Evolutionary conservation across 371 early-diverging fungal genomes (phyloP).

Genomic region (Mortierella sp.): DNA sequence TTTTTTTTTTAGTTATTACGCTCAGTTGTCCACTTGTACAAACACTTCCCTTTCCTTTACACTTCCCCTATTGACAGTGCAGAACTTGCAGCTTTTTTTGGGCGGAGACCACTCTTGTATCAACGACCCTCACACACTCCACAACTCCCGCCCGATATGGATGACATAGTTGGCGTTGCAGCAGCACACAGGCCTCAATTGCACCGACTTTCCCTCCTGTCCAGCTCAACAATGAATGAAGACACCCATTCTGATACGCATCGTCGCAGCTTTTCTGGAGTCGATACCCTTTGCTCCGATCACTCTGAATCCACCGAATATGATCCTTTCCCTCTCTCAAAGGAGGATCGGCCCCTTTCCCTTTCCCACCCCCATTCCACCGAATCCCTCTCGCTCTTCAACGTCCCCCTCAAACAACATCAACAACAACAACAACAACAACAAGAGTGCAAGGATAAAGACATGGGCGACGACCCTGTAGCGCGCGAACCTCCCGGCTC

Average conservation of each 20-base stretch:
- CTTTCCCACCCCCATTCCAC: not conserved
- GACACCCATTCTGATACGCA: slow-evolving; percentile 33
- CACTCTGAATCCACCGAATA: slow-evolving; percentile 15
- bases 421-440: not conserved
- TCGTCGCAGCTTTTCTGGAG: slow-evolving; percentile 27
- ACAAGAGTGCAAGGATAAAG: not conserved
- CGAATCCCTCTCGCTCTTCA: not conserved
- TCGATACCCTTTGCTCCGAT: slow-evolving; percentile 30
- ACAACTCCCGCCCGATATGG: not conserved
- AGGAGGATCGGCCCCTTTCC: too few species aligned
- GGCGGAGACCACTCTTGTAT: not conserved
- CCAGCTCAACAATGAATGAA: slow-evolving; percentile 42
- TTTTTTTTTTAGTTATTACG: not conserved
- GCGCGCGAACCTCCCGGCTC: not conserved
- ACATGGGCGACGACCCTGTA: not conserved
- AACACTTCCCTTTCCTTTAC: not conserved
- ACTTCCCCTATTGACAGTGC: too few species aligned
- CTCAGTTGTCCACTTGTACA: not conserved
- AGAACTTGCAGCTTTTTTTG: not conserved
- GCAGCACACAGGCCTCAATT: slow-evolving; percentile 24
- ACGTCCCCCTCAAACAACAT: not conserved
- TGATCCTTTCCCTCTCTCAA: not conserved
- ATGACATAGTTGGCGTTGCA: slow-evolving; percentile 4
- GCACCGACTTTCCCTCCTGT: slow-evolving; percentile 31
- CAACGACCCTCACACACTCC: not conserved